phyloP scores from a whole-genome alignment of 768 basidiomycete species.

The Mycena kentingensis region DNA sequence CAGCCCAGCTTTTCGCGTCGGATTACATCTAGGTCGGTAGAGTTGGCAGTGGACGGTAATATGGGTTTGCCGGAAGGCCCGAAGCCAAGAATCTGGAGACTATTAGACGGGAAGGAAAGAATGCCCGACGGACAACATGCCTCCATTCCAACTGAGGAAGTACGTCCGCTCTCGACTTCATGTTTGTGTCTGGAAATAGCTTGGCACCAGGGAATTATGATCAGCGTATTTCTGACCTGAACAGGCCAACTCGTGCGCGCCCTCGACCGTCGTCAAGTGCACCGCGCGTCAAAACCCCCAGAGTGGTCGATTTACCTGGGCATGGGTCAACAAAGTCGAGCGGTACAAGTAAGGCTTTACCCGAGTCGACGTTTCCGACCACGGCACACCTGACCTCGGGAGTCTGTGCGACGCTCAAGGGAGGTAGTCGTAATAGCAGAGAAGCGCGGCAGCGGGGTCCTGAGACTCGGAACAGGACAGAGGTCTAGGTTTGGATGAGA shows the following conservation, averaged over 20 bases:
- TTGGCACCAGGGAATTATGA: not conserved
- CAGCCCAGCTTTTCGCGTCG: constrained; percentile 89
- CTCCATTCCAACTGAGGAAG: constrained; percentile 97
- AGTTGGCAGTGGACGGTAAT: constrained; percentile 62
- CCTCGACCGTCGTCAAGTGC: constrained; percentile 81
- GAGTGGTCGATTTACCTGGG: constrained; percentile 85
- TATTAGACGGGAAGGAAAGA: not conserved
- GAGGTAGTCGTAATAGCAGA: constrained; percentile 72
- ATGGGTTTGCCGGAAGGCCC: constrained; percentile 75
- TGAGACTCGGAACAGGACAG: constrained; percentile 51
- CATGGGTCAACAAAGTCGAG: not conserved
- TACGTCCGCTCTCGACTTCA: constrained; percentile 93
- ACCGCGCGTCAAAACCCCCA: constrained; percentile 95
- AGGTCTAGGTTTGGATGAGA: constrained; percentile 42
- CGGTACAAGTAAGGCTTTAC: not conserved
- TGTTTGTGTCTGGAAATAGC: constrained; percentile 80
- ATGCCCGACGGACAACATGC: constrained; percentile 41
- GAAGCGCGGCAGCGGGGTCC: constrained; percentile 54
- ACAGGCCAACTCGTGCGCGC: constrained; percentile 82
- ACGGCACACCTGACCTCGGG: constrained; percentile 95
- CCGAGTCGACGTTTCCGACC: constrained; percentile 83
- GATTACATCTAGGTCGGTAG: constrained; percentile 61
- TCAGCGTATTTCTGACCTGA: constrained; percentile 43
- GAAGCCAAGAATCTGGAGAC: constrained; percentile 81
- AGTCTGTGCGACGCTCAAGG: constrained; percentile 72